Percentiles rank a stretch among this genome's conserved stretches.
phyloP scores from a whole-genome alignment of 129 eudicot species.

The Ambrosia trifida region DNA sequence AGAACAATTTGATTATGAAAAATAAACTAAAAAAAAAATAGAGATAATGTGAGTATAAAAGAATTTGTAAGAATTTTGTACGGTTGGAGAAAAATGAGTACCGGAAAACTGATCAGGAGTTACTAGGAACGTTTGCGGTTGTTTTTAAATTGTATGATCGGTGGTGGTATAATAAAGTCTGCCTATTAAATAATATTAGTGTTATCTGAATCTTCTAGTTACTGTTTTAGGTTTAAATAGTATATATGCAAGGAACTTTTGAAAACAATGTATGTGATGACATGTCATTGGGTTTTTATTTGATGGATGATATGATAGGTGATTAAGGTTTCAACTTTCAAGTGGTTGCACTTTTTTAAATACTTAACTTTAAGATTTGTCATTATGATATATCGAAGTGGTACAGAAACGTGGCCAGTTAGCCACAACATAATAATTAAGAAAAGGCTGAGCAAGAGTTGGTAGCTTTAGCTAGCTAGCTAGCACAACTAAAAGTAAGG shows the following conservation, averaged over 20 bases:
- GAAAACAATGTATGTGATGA: neutral
- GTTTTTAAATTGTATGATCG: too few species aligned
- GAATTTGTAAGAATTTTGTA: too few species aligned
- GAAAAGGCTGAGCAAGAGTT: neutral
- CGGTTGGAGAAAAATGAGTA: too few species aligned
- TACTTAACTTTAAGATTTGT: neutral
- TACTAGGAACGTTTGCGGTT: too few species aligned
- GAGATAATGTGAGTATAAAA: too few species aligned
- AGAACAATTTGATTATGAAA: too few species aligned
- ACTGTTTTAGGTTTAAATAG: neutral
- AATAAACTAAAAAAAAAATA: too few species aligned
- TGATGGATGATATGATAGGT: neutral
- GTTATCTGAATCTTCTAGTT: neutral
- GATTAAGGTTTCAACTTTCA: neutral
- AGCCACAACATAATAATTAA: neutral
- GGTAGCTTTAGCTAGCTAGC: slow-evolving; percentile 23
- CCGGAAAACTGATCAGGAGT: too few species aligned
- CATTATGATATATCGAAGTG: neutral
- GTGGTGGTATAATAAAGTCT: too few species aligned
- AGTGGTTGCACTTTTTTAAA: neutral
- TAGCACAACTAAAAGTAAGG: slow-evolving; percentile 6
- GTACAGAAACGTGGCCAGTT: neutral
- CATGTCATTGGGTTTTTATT: neutral
- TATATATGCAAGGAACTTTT: neutral
- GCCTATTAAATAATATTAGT: too few species aligned